A percentile compares a stretch with the other conserved stretches of the same genome.
These are phyloP conservation scores for Colletotrichum nymphaeae DNA, from an alignment of 2,329 filamentous ascomycete species.

Conservation along the genomic window DNA sequence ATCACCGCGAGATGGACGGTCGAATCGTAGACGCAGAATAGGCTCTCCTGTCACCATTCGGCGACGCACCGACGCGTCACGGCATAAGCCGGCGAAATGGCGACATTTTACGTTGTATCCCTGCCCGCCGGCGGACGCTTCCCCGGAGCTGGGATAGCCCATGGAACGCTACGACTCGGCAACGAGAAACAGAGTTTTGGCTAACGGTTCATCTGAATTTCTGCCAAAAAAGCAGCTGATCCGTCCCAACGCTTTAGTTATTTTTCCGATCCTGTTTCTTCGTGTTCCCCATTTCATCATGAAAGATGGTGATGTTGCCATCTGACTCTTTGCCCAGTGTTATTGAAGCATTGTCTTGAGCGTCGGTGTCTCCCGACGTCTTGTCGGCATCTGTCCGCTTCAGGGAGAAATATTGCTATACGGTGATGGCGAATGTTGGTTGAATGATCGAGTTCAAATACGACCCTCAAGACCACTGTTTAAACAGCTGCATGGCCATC, in stretches of 20 bases:
- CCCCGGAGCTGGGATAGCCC: slow-evolving; percentile 9
- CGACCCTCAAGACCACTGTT: not conserved
- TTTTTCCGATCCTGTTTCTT: not conserved
- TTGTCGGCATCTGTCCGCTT: not conserved
- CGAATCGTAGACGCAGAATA: not conserved
- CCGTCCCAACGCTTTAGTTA: not conserved
- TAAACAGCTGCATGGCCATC: not conserved
- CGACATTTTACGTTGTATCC: slow-evolving; percentile 7
- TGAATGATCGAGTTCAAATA: not conserved
- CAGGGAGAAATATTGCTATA: not conserved
- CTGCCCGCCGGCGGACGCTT: not conserved
- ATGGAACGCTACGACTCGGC: not conserved
- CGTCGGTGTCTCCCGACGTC: not conserved
- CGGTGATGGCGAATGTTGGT: not conserved
- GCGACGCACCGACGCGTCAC: slow-evolving; percentile 1
- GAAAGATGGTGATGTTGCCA: slow-evolving; percentile 6
- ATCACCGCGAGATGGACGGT: not conserved
- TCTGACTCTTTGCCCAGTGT: not conserved
- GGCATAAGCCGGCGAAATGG: slow-evolving; percentile 8
- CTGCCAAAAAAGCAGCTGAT: not conserved
- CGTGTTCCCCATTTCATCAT: not conserved
- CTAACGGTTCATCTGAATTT: slow-evolving; percentile 1
- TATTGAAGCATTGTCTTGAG: not conserved
- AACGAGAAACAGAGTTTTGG: not conserved
- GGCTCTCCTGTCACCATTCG: not conserved